A percentile compares a stretch with the other conserved stretches of the same genome.
Conservation (phyloP, 495 filamentous ascomycete species). For the Penicillium malachiteum region DNA sequence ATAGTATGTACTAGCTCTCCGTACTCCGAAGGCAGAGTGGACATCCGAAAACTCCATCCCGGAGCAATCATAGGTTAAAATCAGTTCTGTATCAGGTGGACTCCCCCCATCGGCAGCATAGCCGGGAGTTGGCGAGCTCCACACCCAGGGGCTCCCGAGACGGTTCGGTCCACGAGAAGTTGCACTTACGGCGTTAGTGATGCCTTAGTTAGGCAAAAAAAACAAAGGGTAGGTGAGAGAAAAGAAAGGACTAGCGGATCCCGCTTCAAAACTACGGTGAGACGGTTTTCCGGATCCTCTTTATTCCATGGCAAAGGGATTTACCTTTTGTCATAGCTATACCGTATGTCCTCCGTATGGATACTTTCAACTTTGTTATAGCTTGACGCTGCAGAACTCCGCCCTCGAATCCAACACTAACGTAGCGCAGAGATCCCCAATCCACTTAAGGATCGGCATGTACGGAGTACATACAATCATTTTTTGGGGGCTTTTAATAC, state of each 20-base stretch:
- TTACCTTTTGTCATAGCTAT: too few relatives aligned
- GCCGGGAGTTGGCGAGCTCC: slow-evolving; percentile 21
- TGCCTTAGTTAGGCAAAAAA: not conserved
- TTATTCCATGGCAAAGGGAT: not conserved
- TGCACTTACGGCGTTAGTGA: not conserved
- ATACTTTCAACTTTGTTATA: too few relatives aligned
- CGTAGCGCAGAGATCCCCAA: not conserved
- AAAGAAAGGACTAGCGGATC: not conserved
- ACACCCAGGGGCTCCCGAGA: slow-evolving; percentile 17
- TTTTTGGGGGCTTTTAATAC: too few relatives aligned
- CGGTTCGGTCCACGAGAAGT: slow-evolving; percentile 19
- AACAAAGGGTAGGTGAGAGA: not conserved
- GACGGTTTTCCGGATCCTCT: slow-evolving; percentile 13
- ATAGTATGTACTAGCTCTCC: too few relatives aligned
- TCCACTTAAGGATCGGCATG: not conserved
- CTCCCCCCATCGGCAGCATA: slow-evolving; percentile 16
- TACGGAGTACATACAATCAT: too few relatives aligned
- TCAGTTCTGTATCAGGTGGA: not conserved
- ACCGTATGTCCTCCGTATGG: too few relatives aligned
- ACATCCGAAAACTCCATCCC: not conserved
- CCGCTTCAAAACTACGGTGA: slow-evolving; percentile 28
- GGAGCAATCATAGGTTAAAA: too few relatives aligned
- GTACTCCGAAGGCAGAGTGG: too few relatives aligned
- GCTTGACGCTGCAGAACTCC: not conserved
- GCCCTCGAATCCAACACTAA: not conserved